phyloP scores from a whole-genome alignment of 768 basidiomycete species.

The Leccinum rimulosum region DNA sequence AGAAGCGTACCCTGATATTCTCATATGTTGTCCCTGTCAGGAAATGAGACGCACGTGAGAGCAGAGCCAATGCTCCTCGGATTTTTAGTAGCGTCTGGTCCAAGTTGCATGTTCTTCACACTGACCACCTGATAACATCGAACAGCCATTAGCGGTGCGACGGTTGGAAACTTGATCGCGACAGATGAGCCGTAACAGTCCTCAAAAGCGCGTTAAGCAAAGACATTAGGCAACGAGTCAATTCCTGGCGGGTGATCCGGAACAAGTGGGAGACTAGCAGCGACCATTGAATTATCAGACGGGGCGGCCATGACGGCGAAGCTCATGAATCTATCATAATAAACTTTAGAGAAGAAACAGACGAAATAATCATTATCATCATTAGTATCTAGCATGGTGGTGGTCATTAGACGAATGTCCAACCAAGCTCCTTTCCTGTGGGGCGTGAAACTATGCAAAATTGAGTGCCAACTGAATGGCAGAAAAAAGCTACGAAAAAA shows the following conservation, averaged over 20 bases:
- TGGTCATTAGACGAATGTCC: slow-evolving; percentile 48
- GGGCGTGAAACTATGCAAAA: slow-evolving; percentile 25
- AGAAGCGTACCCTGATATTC: slow-evolving; percentile 34
- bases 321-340: slow-evolving; percentile 44
- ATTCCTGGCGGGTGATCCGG: slow-evolving; percentile 37
- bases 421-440: slow-evolving; percentile 49
- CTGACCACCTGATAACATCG: slow-evolving; percentile 43
- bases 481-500: not conserved
- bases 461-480: slow-evolving; percentile 10
- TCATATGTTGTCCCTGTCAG: slow-evolving; percentile 24
- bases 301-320: slow-evolving; percentile 47
- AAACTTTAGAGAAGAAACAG: slow-evolving; percentile 35
- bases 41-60: slow-evolving; percentile 32
- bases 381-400: slow-evolving; percentile 50
- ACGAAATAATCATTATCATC: slow-evolving; percentile 38
- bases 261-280: slow-evolving; percentile 41
- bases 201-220: slow-evolving; percentile 39
- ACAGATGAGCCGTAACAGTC: slow-evolving; percentile 41
- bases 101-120: slow-evolving; percentile 35
- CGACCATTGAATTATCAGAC: slow-evolving; percentile 43
- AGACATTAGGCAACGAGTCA: slow-evolving; percentile 37
- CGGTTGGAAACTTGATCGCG: slow-evolving; percentile 27
- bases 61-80: slow-evolving; percentile 40
- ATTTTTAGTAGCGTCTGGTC: slow-evolving; percentile 38
- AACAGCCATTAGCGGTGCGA: slow-evolving; percentile 13